Base-by-base conservation (phyloP, 345 rosid genomes). In the Crucihimalaya himalaica region DNA sequence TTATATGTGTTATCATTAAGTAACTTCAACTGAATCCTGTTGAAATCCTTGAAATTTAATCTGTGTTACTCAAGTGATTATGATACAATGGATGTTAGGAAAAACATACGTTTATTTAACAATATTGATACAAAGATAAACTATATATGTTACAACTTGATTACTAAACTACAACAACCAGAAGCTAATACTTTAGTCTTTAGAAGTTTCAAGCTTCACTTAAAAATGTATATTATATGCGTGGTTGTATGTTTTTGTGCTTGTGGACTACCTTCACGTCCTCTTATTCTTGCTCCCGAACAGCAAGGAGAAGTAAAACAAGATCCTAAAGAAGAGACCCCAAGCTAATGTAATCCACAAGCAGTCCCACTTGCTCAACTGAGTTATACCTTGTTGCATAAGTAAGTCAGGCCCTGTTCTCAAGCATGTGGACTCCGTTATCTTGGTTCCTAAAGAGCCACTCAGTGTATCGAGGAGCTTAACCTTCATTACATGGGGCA, bases 251-350 rank as follows among this genome's bases (percentile, higher is more conserved):
- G 45, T 20, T 3, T 62, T 8, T 54, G 28, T 63, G 35, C 54
- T 46, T 65, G n/a, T 46, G 29, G 47, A 68, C 46, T 6, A 7
- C 13, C 31, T 65, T 89, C 75, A 89, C 78, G 71, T 70, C 62
- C 82, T 81, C 78, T 70, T 81, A 66, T 81, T 78, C 71, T 78
- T 78, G 70, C 82, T 75, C 16, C 84, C 82, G 18, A 78, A n/a
- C 35, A 81, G 37, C 66, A 81, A 81, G 2, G 82, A 27, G 25
- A 81, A 59, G 71, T 78, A 81, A 56, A 81, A 78, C 77, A 81
- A 62, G 42, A 70, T 65, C 77, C 84, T 65, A 65, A 81, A 81
- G 28, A 78, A 74, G 71, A 78, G 3, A 11, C 84, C 84, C 72
- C 78, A 78, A 63, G 80, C 84, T 2, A 81, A 19, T 59, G 82